A percentile compares a stretch with the other conserved stretches of the same genome.
Evolutionary conservation across 257 asterid species (phyloP).

Genomic region (Solanum ossicruentum): DNA sequence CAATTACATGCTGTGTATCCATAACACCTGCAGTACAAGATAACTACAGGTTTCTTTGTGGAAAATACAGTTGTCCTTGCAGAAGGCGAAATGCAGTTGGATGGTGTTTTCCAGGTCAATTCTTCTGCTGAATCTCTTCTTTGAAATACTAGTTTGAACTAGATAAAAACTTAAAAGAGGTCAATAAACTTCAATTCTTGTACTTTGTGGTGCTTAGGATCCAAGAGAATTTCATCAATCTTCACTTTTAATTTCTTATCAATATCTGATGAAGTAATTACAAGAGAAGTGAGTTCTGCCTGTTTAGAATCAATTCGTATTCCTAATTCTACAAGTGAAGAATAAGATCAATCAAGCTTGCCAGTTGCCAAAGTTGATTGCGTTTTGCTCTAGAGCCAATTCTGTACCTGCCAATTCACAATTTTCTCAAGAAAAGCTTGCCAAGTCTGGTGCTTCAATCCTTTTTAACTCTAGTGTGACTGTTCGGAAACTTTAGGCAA

Average conservation of each 20-base stretch:
- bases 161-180: not conserved
- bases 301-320: not conserved
- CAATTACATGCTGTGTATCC: slow-evolving; percentile 16
- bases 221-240: not conserved
- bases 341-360: not conserved
- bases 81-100: slow-evolving; percentile 89
- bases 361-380: not conserved
- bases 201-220: not conserved
- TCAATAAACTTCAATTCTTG: not conserved
- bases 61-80: slow-evolving; percentile 91
- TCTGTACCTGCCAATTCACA: not conserved
- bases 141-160: not conserved
- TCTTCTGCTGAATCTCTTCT: not conserved
- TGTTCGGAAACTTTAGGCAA: not conserved
- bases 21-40: slow-evolving; percentile 70
- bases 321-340: not conserved
- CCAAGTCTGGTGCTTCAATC: not conserved
- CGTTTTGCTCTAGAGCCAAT: not conserved
- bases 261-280: not conserved
- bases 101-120: slow-evolving; percentile 66
- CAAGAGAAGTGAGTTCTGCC: not conserved
- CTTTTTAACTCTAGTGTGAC: not conserved
- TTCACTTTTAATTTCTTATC: not conserved
- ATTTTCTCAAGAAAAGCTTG: not conserved
- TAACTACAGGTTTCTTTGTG: slow-evolving; percentile 78